A percentile compares a stretch with the other conserved stretches of the same genome.
These are phyloP conservation scores for Chlamydomonas applanata DNA, from an alignment of 139 green algal species.

Conservation along the genomic window DNA sequence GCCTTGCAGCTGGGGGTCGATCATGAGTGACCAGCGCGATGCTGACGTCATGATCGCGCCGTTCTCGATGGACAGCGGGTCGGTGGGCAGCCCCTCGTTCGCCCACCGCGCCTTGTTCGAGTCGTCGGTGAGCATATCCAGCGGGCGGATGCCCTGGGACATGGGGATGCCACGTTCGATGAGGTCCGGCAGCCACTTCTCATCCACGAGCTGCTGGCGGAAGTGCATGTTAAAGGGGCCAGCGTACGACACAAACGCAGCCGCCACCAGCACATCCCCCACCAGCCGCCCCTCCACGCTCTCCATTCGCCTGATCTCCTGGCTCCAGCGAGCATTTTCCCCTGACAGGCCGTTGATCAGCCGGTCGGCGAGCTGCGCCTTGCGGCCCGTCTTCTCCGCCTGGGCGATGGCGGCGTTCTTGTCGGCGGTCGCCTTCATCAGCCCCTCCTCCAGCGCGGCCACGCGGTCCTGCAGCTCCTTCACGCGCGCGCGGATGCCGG, in stretches of 20 bases:
- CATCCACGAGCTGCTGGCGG: slow-evolving; percentile 60
- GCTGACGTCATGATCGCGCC: slow-evolving; percentile 82
- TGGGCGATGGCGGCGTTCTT: slow-evolving; percentile 83
- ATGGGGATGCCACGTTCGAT: slow-evolving; percentile 69
- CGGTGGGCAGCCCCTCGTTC: slow-evolving; percentile 82
- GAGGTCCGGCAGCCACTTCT: slow-evolving; percentile 81
- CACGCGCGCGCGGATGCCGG: slow-evolving; percentile 73
- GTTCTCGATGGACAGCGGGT: slow-evolving; percentile 85
- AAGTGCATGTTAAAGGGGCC: slow-evolving; percentile 81
- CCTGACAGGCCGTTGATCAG: slow-evolving; percentile 86
- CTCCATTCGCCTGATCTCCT: slow-evolving; percentile 74
- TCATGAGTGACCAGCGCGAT: slow-evolving; percentile 79
- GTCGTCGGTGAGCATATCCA: slow-evolving; percentile 64
- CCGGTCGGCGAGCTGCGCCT: slow-evolving; percentile 82
- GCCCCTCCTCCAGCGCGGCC: slow-evolving; percentile 68
- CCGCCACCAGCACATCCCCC: slow-evolving; percentile 80
- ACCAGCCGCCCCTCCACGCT: slow-evolving; percentile 48
- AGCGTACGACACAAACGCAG: slow-evolving; percentile 86
- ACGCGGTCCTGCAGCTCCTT: slow-evolving; percentile 84
- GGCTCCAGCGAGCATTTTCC: slow-evolving; percentile 85
- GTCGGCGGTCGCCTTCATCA: slow-evolving; percentile 87
- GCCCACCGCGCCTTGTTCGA: slow-evolving; percentile 71
- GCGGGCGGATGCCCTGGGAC: slow-evolving; percentile 38
- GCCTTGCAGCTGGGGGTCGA: slow-evolving; percentile 89
- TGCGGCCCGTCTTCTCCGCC: slow-evolving; percentile 80